These are phyloP conservation scores for Aspergillus aculeatus DNA, from an alignment of 2,329 filamentous ascomycete species.

Conservation along the genomic window DNA sequence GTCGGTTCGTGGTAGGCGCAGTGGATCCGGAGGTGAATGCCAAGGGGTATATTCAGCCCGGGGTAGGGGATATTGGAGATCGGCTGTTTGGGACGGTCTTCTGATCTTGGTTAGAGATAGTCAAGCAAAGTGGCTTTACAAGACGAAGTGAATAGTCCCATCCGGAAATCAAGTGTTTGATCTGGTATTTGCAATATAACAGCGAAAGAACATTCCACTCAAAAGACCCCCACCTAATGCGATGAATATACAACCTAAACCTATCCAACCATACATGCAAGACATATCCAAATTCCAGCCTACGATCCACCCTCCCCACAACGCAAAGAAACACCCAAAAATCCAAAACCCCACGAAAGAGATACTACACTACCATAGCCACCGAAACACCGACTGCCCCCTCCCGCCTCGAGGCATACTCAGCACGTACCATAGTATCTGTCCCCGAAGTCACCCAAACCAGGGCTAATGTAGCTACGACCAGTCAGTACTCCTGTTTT, in stretches of 20 bases:
- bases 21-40: conserved; percentile 25
- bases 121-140: not conserved
- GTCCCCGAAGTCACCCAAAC: conserved; percentile 41
- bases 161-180: no score
- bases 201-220: no score
- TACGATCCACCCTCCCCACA: no score
- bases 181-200: no score
- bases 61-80: conserved; percentile 32
- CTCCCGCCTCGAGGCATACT: not conserved
- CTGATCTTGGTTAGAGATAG: not conserved
- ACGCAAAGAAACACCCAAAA: no score
- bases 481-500: not conserved
- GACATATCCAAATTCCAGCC: no score
- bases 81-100: conserved; percentile 26
- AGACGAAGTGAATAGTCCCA: no score
- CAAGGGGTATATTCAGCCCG: conserved; percentile 28
- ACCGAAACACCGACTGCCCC: no score
- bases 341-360: not conserved
- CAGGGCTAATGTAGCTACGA: conserved; percentile 36
- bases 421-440: conserved; percentile 28
- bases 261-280: no score
- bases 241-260: no score
- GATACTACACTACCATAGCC: no score
- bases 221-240: no score
- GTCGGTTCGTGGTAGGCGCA: conserved; percentile 26